Evolutionary conservation across 2,329 filamentous ascomycete species (phyloP), one percentile per base, ranked within the genome.

Genomic region (Scolecobasidium constrictum): DNA sequence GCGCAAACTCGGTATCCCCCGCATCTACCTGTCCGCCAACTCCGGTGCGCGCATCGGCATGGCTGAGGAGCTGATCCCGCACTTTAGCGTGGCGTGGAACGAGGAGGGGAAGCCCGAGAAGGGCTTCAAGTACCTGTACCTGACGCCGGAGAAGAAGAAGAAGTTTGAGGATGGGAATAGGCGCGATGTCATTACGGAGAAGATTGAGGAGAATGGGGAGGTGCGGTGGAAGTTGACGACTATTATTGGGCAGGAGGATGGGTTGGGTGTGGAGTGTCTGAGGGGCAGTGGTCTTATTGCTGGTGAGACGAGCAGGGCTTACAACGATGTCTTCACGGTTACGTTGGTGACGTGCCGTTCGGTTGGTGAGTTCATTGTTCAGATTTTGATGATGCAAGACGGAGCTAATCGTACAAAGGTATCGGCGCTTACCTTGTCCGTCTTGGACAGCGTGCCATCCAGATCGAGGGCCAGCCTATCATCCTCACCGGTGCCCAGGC

Each of bases 371-470:
- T 55, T 47, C 38, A 22, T 7, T 13, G 20, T 38, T 20, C 13
- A 20, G 18, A 0, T 17, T 12, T 26, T n/a, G 20, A 17, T 21
- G 3, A 21, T 9, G 17, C 18, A 18, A n/a, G n/a, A n/a, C 22
- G 42, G 35, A 53, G 46, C 60, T 69, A 65, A 67, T 47, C 34
- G 17, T 47, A n/a, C 18, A 22, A 47, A 81, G 77, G 77, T 82
- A 98, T 98, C 51, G 92, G 92, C 77, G 92, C 92, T 41, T 98
- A 98, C 68, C 84, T 98, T 44, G 92, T 98, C 53, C 90, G 92
- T 61, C 86, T 98, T 47, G 92, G 92, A 47, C 92, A 98, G 67
- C 86, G 92, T 79, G 90, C 92, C 50, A 93, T 98, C 52, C 92
- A 98, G 68, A 93, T 98, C 52, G 92, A 98, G 67, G 92, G 92